phyloP scores from a whole-genome alignment of 345 rosid genomes.

The Atalantia buxifolia region DNA sequence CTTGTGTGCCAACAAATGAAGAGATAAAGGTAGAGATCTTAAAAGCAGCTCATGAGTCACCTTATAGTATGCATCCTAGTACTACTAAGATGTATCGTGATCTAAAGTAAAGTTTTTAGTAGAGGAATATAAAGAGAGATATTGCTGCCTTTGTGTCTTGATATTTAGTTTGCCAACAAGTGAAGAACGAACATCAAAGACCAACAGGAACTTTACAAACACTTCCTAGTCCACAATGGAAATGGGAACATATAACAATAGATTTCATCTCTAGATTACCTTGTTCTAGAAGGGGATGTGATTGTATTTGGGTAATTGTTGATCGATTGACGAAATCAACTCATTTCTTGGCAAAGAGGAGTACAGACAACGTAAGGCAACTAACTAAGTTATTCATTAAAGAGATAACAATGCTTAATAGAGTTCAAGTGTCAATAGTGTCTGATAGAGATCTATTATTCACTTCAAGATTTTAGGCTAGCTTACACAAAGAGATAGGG shows the following conservation, averaged over 20 bases:
- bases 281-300: not conserved
- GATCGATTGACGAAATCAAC: not conserved
- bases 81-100: too few relatives aligned
- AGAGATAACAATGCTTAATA: too few relatives aligned
- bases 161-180: not conserved
- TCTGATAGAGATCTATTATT: too few relatives aligned
- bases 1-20: too few relatives aligned
- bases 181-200: not conserved
- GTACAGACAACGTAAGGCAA: not conserved
- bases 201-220: too few relatives aligned
- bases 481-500: too few relatives aligned
- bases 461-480: too few relatives aligned
- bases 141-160: not conserved
- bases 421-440: too few relatives aligned
- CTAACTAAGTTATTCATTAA: not conserved
- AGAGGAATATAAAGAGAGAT: not conserved
- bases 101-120: not conserved
- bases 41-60: too few relatives aligned
- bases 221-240: too few relatives aligned
- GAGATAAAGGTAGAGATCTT: too few relatives aligned
- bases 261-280: not conserved
- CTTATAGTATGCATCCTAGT: too few relatives aligned
- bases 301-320: not conserved
- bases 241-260: not conserved
- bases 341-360: not conserved